These are phyloP conservation scores for Nyssa sinensis DNA, from an alignment of 148 eudicot genomes.

Conservation along the genomic window DNA sequence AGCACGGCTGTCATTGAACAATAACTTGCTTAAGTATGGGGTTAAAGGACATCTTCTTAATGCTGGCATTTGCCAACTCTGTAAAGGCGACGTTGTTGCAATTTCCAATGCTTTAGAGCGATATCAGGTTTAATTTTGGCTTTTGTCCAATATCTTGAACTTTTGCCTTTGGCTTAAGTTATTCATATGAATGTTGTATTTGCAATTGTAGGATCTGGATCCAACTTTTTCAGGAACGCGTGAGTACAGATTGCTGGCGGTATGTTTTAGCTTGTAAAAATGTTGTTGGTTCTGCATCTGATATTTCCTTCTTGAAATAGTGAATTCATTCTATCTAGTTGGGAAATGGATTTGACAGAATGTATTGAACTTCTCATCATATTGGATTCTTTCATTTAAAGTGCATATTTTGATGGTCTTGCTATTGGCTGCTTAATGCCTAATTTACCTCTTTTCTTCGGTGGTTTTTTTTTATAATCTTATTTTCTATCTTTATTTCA, in stretches of 20 bases:
- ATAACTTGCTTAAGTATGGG: conserved; percentile 58
- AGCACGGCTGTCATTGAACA: conserved; percentile 56
- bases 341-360: too few relatives aligned
- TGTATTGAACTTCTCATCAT: not conserved
- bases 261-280: conserved; percentile 27
- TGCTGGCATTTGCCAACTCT: conserved; percentile 82
- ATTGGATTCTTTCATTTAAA: not conserved
- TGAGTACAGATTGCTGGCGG: conserved; percentile 53
- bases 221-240: conserved; percentile 74
- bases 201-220: conserved; percentile 51
- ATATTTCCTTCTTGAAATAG: not conserved
- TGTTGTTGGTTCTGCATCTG: not conserved
- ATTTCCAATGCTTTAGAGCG: conserved; percentile 60
- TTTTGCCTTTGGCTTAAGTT: too few relatives aligned
- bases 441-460: not conserved
- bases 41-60: conserved; percentile 79
- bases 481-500: not conserved
- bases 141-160: conserved; percentile 3
- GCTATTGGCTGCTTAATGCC: not conserved
- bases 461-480: not conserved
- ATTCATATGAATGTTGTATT: not conserved
- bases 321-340: too few relatives aligned
- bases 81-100: conserved; percentile 64
- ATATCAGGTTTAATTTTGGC: conserved; percentile 49
- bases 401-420: not conserved